These are phyloP conservation scores for Candida endomychidarum DNA, from an alignment of 805 yeast genomes.

Conservation along the genomic window DNA sequence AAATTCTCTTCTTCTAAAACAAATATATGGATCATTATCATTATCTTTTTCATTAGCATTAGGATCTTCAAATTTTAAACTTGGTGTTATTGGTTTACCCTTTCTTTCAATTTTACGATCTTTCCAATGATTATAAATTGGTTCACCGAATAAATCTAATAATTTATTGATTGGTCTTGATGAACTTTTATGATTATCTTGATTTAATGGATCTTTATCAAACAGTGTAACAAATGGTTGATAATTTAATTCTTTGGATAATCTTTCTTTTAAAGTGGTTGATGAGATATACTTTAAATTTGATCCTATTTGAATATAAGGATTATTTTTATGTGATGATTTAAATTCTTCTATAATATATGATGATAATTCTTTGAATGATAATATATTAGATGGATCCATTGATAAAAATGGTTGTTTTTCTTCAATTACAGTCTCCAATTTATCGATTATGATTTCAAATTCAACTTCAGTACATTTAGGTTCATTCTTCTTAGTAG, in stretches of 20 bases:
- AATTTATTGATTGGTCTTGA: slow-evolving; percentile 48
- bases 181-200: slow-evolving; percentile 13
- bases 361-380: slow-evolving; percentile 66
- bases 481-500: slow-evolving; percentile 17
- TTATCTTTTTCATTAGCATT: slow-evolving; percentile 71
- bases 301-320: slow-evolving; percentile 28
- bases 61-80: slow-evolving; percentile 80
- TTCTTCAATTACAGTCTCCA: slow-evolving; percentile 72
- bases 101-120: slow-evolving; percentile 63
- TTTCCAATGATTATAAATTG: slow-evolving; percentile 81
- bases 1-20: slow-evolving; percentile 93
- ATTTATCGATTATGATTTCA: slow-evolving; percentile 70
- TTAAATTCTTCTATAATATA: slow-evolving; percentile 39
- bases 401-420: slow-evolving; percentile 86
- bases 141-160: slow-evolving; percentile 59
- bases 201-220: slow-evolving; percentile 42
- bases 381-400: slow-evolving; percentile 76
- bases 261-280: slow-evolving; percentile 53
- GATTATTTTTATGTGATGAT: slow-evolving; percentile 25
- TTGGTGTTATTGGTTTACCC: slow-evolving; percentile 74
- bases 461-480: slow-evolving; percentile 78
- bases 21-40: slow-evolving; percentile 90
- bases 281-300: slow-evolving; percentile 46
- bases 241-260: slow-evolving; percentile 56
- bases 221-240: slow-evolving; percentile 60